Percentiles rank a stretch among this genome's conserved stretches.
Conservation (phyloP, 495 filamentous ascomycete species). For the Talaromyces stipitatus region DNA sequence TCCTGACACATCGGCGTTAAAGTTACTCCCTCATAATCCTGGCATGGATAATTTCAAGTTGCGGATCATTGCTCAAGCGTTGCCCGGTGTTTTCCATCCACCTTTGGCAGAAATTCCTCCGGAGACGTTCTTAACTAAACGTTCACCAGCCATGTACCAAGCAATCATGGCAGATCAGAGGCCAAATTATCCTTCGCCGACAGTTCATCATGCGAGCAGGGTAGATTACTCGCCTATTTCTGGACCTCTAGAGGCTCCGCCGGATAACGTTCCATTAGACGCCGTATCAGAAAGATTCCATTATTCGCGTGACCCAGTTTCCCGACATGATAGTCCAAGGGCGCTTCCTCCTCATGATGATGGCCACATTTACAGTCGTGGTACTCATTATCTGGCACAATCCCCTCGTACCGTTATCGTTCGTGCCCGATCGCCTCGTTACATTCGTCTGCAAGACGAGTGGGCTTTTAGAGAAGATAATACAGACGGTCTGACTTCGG, state of each 20-base stretch:
- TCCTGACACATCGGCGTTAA: constrained; percentile 43
- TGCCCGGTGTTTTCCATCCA: constrained; percentile 42
- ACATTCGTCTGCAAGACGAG: not conserved
- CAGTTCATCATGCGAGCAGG: constrained; percentile 33
- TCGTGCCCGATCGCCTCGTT: not conserved
- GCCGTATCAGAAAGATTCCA: not conserved
- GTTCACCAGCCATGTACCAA: not conserved
- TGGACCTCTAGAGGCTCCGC: constrained; percentile 15
- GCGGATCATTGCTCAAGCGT: constrained; percentile 47
- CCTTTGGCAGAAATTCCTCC: not conserved
- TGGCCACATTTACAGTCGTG: not conserved
- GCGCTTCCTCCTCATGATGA: not conserved
- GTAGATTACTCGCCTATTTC: constrained; percentile 22
- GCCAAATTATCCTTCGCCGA: constrained; percentile 69
- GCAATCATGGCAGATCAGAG: constrained; percentile 50
- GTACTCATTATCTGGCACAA: not conserved
- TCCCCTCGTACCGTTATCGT: not conserved
- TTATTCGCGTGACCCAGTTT: not conserved
- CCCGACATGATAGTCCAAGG: not conserved
- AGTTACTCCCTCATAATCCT: constrained; percentile 33
- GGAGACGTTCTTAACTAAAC: not conserved
- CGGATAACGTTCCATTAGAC: not conserved
- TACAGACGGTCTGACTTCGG: not conserved
- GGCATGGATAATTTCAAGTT: constrained; percentile 52
- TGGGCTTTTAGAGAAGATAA: not conserved